Conservation (phyloP, 2,329 filamentous ascomycete species). For the Venturia carpophila region DNA sequence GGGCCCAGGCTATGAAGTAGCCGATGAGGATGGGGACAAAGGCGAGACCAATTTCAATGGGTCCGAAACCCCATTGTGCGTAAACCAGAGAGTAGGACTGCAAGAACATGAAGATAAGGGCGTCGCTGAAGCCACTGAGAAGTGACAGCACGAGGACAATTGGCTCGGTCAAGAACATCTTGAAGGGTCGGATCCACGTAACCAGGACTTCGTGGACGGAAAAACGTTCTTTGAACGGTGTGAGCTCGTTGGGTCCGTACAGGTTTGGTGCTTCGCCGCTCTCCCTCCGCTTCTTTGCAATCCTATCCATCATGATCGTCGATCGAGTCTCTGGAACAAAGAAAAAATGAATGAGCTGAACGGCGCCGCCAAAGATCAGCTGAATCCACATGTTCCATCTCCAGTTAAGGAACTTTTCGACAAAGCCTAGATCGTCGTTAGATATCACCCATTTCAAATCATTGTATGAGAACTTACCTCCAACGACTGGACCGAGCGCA, state of each 20-base stretch:
- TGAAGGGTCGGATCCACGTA: slow-evolving; percentile 59
- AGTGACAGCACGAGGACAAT: slow-evolving; percentile 65
- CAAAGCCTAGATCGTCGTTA: slow-evolving; percentile 47
- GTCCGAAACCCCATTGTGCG: slow-evolving; percentile 56
- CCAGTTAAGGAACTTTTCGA: slow-evolving; percentile 53
- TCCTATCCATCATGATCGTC: slow-evolving; percentile 69
- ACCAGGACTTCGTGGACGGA: slow-evolving; percentile 34
- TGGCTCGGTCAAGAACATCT: slow-evolving; percentile 68
- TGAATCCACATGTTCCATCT: slow-evolving; percentile 78
- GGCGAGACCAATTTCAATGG: slow-evolving; percentile 50
- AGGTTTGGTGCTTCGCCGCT: slow-evolving; percentile 52
- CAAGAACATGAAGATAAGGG: slow-evolving; percentile 72
- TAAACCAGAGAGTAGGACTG: slow-evolving; percentile 64
- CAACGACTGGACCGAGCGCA: slow-evolving; percentile 66
- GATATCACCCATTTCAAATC: not conserved
- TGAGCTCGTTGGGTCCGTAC: slow-evolving; percentile 68
- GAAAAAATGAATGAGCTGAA: slow-evolving; percentile 60
- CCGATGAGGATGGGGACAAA: slow-evolving; percentile 62
- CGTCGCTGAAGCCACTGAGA: slow-evolving; percentile 66
- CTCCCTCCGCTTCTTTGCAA: slow-evolving; percentile 66
- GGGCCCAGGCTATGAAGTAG: slow-evolving; percentile 56
- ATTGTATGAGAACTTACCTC: slow-evolving; percentile 26
- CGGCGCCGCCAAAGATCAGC: slow-evolving; percentile 66
- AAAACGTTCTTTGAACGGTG: slow-evolving; percentile 26
- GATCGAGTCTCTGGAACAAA: slow-evolving; percentile 71